Conservation (phyloP, 202 grass and related monocot genomes). For the Brachypodium distachyon region DNA sequence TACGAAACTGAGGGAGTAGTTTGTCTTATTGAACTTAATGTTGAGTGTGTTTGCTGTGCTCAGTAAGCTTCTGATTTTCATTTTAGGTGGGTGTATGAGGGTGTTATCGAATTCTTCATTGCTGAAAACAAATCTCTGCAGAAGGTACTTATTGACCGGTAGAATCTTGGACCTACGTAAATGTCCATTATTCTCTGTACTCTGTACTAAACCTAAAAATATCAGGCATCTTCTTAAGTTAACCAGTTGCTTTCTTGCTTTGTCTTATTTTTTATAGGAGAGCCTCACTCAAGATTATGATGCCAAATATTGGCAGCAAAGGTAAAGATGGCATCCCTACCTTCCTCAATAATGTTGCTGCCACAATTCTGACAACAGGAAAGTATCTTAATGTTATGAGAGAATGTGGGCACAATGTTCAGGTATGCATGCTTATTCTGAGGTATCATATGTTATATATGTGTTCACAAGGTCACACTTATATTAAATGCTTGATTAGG, state of each 20-base stretch:
- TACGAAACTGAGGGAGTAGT: no score
- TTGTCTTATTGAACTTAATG: not conserved
- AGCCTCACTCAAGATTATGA: conserved; percentile 96
- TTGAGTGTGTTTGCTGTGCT: not conserved
- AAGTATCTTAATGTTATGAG: conserved; percentile 99
- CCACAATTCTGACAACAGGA: conserved; percentile 84
- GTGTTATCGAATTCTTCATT: conserved; percentile 99
- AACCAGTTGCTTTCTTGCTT: not conserved
- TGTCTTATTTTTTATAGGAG: conserved; percentile 48
- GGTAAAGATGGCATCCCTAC: conserved; percentile 93
- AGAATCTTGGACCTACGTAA: not conserved
- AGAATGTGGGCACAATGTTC: conserved; percentile 88
- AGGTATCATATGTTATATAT: not conserved
- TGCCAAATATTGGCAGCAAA: conserved; percentile 91
- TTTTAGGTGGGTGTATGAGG: conserved; percentile 97
- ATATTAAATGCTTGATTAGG: conserved; percentile 37
- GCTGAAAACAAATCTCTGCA: conserved; percentile 95
- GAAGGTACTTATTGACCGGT: conserved; percentile 48
- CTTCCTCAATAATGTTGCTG: conserved; percentile 88
- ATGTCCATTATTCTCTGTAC: not conserved
- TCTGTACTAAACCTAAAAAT: conserved; percentile 16
- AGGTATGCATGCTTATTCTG: conserved; percentile 46
- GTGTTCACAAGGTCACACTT: not conserved
- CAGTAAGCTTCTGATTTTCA: conserved; percentile 24
- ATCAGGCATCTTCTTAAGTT: not conserved